Evolutionary conservation across 2,329 filamentous ascomycete species (phyloP), one percentile per base, ranked within the genome.

Genomic region (Botrytis fragariae): DNA sequence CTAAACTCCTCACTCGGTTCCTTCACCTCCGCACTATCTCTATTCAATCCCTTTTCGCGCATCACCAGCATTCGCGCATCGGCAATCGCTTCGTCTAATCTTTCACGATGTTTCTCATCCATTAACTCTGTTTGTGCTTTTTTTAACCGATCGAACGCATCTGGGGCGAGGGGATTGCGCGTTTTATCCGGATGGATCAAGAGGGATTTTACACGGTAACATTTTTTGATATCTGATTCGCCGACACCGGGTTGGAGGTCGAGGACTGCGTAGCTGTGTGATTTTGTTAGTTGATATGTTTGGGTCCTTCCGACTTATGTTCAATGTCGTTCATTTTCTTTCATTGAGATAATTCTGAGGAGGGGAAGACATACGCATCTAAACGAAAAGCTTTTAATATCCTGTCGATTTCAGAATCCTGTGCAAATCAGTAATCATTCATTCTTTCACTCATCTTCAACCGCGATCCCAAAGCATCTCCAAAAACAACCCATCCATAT

Each of bases 151-250:
- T 99, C 96, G 81, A 99, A 99, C 77, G 96, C 96, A 79, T 98
- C 96, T 5, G 96, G 95, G 0, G 96, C 96, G 67, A 87, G 89
- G 0, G 94, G 92, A 81, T 99, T 98, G 80, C 91, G 91, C 73
- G 96, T 98, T 83, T 99, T 99, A 86, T 99, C 96, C 10, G 96
- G 96, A 85, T 99, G 96, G 85, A 99, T 98, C 67, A 99, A 90
- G 73, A 99, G 91, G n/a, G 96, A 99, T 84, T 98, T 98, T 80
- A 94, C 95, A 86, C 96, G 95, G 85, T 98, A 99, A 77, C 89
- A 89, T 78, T 91, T 86, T 84, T 98, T 98, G 86, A 99, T 98
- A 84, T 98, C 96, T 74, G 93, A 95, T 79, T 98, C 95, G 72
- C 96, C 90, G 32, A 98, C 94, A 81, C 96, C 96, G 5, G 96